phyloP scores from a whole-genome alignment of 2,329 filamentous ascomycete genomes.

The Diplodia sapinea region DNA sequence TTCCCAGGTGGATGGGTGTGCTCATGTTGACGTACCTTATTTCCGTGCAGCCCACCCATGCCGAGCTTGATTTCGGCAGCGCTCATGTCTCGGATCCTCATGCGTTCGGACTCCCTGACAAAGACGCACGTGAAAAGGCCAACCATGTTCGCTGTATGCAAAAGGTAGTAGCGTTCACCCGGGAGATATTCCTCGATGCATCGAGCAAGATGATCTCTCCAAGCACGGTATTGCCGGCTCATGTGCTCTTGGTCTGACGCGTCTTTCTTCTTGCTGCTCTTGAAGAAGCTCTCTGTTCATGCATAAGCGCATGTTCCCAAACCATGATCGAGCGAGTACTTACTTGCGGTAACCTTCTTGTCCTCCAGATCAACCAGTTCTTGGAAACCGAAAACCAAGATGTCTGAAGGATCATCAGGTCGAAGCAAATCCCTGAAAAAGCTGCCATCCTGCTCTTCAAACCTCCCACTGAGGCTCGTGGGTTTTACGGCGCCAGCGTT shows the following conservation, averaged over 20 bases:
- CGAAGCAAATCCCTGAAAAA: constrained; percentile 84
- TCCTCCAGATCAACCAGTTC: constrained; percentile 98
- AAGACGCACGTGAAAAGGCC: constrained; percentile 97
- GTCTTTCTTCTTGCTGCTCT: constrained; percentile 78
- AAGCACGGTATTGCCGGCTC: constrained; percentile 96
- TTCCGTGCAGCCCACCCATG: constrained; percentile 93
- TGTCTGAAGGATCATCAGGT: constrained; percentile 79
- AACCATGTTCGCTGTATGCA: constrained; percentile 89
- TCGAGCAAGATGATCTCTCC: constrained; percentile 86
- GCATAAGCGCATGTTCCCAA: constrained; percentile 2
- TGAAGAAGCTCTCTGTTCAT: constrained; percentile 75
- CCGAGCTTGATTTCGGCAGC: constrained; percentile 90
- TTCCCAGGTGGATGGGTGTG: background rate
- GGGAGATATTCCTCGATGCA: constrained; percentile 85
- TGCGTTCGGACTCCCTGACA: constrained; percentile 78
- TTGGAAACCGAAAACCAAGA: constrained; percentile 95
- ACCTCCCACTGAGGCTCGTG: constrained; percentile 67
- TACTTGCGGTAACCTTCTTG: constrained; percentile 94
- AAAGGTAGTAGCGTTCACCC: constrained; percentile 76
- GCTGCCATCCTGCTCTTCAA: constrained; percentile 69
- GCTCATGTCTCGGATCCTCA: constrained; percentile 76
- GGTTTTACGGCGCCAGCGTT: constrained; percentile 98
- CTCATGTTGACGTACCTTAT: constrained; percentile 66
- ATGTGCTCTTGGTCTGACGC: constrained; percentile 84
- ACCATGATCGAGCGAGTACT: constrained; percentile 39